Base-by-base conservation (phyloP, 352 stramenopile genomes). In the Blastocystis sp. region DNA sequence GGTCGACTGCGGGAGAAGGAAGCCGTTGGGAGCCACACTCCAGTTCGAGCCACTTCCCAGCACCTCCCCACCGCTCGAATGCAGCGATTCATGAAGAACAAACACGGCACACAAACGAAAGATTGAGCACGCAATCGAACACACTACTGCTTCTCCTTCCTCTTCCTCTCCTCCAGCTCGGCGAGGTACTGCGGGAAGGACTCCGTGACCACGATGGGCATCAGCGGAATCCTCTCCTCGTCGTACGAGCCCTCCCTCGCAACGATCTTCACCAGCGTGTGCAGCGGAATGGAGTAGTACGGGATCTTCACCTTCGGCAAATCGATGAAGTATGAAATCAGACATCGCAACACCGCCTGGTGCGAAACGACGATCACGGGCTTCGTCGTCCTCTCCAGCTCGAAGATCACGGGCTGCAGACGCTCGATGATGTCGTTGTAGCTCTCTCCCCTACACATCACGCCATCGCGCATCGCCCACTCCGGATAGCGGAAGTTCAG, bases 381-480 rank as follows among this genome's bases (percentile, higher is more conserved):
- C 74, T 97, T 95, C 65, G 97, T 93, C 69, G 96, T 96, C 21
- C 96, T 93, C 94, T 98, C 97, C 91, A 98, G 94, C 92, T 98
- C 96, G 71, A 96, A 96, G 90, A 98, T 97, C 55, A 98, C 94
- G 2, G 96, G 95, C 93, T 98, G 96, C 41, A 98, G 93, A 45
- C 96, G 94, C 88, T 98, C 94, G 77, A 98, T 98, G 78, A 98
- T 94, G 91, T 98, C 96, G 92, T 98, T 95, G 91, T 98, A 98
- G 55, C 94, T 98, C 93, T 98, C 96, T 78, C 96, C 96, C 92
- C 94, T 71, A 26, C 55, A 21, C 19, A 41, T 85, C 35, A 85
- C 45, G 13, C 13, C 21, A 55, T n/a, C 19, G 6, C n/a, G 6
- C 21, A 31, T 59, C 26, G 12, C 26, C 37, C 66, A 85, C 74